These are phyloP conservation scores for Dryadomyces quercivorus DNA, from an alignment of 2,329 filamentous ascomycete species.

Conservation along the genomic window DNA sequence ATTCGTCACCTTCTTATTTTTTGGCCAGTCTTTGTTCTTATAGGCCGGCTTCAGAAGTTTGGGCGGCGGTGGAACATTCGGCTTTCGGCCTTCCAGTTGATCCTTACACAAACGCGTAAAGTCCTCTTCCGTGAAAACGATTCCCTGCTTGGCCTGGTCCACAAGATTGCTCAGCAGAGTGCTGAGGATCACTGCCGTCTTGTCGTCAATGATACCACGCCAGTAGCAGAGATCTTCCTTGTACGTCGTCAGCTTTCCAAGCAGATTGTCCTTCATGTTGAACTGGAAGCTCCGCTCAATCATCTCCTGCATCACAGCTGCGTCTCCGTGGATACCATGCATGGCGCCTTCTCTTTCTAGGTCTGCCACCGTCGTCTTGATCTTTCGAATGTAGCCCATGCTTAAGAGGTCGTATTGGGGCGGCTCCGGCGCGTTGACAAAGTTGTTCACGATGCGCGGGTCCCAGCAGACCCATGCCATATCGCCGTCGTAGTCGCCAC, in stretches of 20 bases:
- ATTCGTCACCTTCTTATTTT: constrained; percentile 22
- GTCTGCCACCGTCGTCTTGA: constrained; percentile 32
- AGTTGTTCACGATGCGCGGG: constrained; percentile 49
- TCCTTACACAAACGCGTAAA: constrained; percentile 24
- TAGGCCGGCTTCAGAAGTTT: constrained; percentile 29
- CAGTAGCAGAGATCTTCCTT: constrained; percentile 53
- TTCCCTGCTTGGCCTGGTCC: constrained; percentile 44
- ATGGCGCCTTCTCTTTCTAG: constrained; percentile 16
- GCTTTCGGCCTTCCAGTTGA: constrained; percentile 8
- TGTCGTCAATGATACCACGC: constrained; percentile 33
- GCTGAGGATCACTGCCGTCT: constrained; percentile 34
- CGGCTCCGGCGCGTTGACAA: constrained; percentile 46
- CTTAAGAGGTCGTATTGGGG: constrained; percentile 29
- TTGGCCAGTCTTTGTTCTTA: constrained; percentile 22
- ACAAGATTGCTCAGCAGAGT: constrained; percentile 40
- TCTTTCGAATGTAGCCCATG: constrained; percentile 36
- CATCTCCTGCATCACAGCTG: constrained; percentile 28
- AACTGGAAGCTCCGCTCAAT: constrained; percentile 44
- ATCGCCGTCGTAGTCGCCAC: constrained; percentile 75
- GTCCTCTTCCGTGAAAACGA: constrained; percentile 30
- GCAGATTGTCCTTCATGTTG: constrained; percentile 39
- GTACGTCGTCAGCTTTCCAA: constrained; percentile 53
- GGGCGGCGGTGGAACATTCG: constrained; percentile 12
- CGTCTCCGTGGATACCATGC: no score
- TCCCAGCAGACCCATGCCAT: constrained; percentile 72